These are phyloP conservation scores for Fusarium pseudograminearum DNA, from an alignment of 2,329 filamentous ascomycete species.

Conservation along the genomic window DNA sequence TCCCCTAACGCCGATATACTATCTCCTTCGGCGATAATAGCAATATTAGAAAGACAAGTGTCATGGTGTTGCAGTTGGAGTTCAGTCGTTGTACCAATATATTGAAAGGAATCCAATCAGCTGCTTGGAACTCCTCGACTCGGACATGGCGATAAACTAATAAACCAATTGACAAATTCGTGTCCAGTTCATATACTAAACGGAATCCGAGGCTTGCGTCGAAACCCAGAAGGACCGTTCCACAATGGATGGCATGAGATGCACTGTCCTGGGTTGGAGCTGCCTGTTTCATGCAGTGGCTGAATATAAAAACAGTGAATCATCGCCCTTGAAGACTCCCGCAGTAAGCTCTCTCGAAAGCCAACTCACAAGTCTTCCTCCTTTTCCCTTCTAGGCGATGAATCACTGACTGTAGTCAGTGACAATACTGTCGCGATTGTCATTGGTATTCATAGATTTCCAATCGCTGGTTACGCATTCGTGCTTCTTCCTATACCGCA, in stretches of 20 bases:
- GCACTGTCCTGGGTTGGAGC: background rate
- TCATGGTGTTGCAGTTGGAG: background rate
- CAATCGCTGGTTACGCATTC: background rate
- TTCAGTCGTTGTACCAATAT: background rate
- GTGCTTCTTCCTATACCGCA: background rate
- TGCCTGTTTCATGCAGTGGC: background rate
- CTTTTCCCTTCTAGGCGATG: background rate
- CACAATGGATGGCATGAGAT: background rate
- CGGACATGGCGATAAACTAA: background rate
- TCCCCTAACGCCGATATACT: background rate
- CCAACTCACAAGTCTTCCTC: background rate
- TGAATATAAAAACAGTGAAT: background rate
- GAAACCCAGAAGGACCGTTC: constrained; percentile 12
- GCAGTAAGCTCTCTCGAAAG: background rate
- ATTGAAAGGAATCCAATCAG: background rate
- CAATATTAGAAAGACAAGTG: background rate
- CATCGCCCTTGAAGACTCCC: background rate
- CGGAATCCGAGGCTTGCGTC: background rate
- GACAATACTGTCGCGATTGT: background rate
- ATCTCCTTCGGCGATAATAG: background rate
- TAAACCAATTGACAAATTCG: background rate
- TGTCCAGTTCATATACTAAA: background rate
- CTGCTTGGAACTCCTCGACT: background rate
- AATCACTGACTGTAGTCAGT: background rate
- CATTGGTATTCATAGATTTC: background rate